A percentile compares a stretch with the other conserved stretches of the same genome.
phyloP scores from a whole-genome alignment of 2,329 filamentous ascomycete genomes.

The Didymella arachidicola region DNA sequence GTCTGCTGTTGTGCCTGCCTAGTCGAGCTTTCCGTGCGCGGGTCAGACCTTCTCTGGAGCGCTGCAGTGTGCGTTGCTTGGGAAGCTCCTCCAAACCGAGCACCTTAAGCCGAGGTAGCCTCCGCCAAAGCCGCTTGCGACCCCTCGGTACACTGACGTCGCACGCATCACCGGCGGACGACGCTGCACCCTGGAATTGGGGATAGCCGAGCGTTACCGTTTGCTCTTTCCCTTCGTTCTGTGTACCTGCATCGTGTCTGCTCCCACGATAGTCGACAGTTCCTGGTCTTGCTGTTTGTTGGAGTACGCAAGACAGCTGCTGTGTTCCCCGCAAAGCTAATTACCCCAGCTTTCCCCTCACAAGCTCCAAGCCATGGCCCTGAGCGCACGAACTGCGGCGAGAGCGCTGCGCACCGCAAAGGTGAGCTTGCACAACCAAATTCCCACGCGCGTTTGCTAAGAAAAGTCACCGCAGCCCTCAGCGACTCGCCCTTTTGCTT shows the following conservation, averaged over 20 bases:
- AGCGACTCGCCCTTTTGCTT: slow-evolving; percentile 42
- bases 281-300: slow-evolving; percentile 20
- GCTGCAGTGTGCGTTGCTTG: slow-evolving; percentile 1
- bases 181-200: slow-evolving; percentile 28
- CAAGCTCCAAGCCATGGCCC: slow-evolving; percentile 62
- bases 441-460: slow-evolving; percentile 23
- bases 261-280: slow-evolving; percentile 7
- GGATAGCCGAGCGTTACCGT: slow-evolving; percentile 44
- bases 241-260: slow-evolving; percentile 11
- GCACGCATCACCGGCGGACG: slow-evolving; percentile 21
- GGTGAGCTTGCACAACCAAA: slow-evolving; percentile 56
- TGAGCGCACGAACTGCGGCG: slow-evolving; percentile 68
- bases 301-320: slow-evolving; percentile 20
- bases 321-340: slow-evolving; percentile 34
- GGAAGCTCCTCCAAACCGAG: slow-evolving; percentile 24
- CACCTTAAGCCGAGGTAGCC: slow-evolving; percentile 43
- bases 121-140: slow-evolving; percentile 29
- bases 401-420: slow-evolving; percentile 70
- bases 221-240: slow-evolving; percentile 27
- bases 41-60: slow-evolving; percentile 1
- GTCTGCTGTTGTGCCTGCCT: slow-evolving; percentile 4
- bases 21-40: slow-evolving; percentile 10
- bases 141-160: slow-evolving; percentile 43
- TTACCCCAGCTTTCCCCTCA: slow-evolving; percentile 42
- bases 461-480: slow-evolving; percentile 36